Conservation (phyloP, 1,284 basidiomycete species). For the Irpex rosettiformis region DNA sequence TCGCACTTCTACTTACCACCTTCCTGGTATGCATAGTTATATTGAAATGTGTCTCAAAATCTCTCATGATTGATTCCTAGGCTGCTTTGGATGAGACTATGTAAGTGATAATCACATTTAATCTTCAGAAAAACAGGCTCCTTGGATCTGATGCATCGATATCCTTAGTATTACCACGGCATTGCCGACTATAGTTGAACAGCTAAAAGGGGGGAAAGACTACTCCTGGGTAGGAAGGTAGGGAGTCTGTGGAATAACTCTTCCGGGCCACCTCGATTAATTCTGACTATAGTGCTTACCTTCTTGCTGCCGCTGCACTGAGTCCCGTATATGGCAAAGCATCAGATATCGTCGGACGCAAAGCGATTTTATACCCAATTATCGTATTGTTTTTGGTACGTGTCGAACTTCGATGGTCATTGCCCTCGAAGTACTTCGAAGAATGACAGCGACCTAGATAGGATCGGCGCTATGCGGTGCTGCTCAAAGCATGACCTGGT, state of each 20-base stretch:
- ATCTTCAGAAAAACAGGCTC: not conserved
- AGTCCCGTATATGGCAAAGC: conserved; percentile 40
- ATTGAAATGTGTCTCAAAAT: too few relatives aligned
- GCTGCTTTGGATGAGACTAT: conserved; percentile 13
- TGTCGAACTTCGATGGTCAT: conserved; percentile 4
- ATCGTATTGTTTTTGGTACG: conserved; percentile 39
- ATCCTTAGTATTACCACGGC: conserved; percentile 21
- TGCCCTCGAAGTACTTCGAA: not conserved
- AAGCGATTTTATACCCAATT: conserved; percentile 34
- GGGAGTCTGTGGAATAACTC: not conserved
- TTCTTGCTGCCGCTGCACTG: conserved; percentile 31
- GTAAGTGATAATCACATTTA: not conserved
- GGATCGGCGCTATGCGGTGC: conserved; percentile 52
- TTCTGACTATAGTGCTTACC: conserved; percentile 29
- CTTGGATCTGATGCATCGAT: not conserved
- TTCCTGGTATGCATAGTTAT: too few relatives aligned
- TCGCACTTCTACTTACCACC: conserved; percentile 23
- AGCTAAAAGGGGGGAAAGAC: conserved; percentile 21
- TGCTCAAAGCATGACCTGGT: conserved; percentile 45
- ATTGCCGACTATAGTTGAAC: conserved; percentile 25
- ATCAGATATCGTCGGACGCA: conserved; percentile 33
- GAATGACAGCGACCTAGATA: conserved; percentile 17
- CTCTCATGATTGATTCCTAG: not conserved
- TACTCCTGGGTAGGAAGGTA: conserved; percentile 22
- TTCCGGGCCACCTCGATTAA: not conserved